These are phyloP conservation scores for Aristolochia contorta DNA, from an alignment of 164 flowering plant genomes.

Conservation along the genomic window DNA sequence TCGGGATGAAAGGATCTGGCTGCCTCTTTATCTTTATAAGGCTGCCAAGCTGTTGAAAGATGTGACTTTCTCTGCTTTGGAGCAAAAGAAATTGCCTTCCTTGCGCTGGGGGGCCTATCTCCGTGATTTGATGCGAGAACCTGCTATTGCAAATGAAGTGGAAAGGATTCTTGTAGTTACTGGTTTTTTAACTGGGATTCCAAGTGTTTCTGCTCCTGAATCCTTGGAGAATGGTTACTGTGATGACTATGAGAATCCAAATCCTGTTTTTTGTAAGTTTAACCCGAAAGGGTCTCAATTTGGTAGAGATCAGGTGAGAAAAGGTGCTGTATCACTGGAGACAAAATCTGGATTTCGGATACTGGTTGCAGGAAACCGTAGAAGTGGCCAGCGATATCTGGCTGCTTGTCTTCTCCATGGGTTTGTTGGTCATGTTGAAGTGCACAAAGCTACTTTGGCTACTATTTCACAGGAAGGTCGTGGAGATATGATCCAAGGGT, in stretches of 20 bases:
- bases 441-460: conserved; percentile 79
- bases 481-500: conserved; percentile 71
- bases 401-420: conserved; percentile 83
- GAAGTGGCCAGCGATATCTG: conserved; percentile 82
- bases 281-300: conserved; percentile 10
- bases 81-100: conserved; percentile 31
- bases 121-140: conserved; percentile 40
- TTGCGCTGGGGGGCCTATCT: conserved; percentile 55
- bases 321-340: conserved; percentile 19
- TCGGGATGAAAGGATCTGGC: conserved; percentile 61
- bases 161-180: conserved; percentile 35
- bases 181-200: conserved; percentile 36
- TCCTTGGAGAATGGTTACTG: conserved; percentile 14
- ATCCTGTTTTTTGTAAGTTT: conserved; percentile 13
- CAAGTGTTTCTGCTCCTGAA: conserved; percentile 21
- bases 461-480: conserved; percentile 83
- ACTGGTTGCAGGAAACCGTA: conserved; percentile 66
- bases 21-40: conserved; percentile 58
- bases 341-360: conserved; percentile 54
- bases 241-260: conserved; percentile 15
- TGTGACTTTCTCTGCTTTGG: conserved; percentile 43
- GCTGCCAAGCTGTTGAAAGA: conserved; percentile 44
- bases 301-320: conserved; percentile 16
- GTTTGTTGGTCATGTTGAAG: conserved; percentile 62
- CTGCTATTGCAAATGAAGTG: conserved; percentile 41